Conservation (phyloP, 169 alveolate species). For the Cryptosporidium sp. region DNA sequence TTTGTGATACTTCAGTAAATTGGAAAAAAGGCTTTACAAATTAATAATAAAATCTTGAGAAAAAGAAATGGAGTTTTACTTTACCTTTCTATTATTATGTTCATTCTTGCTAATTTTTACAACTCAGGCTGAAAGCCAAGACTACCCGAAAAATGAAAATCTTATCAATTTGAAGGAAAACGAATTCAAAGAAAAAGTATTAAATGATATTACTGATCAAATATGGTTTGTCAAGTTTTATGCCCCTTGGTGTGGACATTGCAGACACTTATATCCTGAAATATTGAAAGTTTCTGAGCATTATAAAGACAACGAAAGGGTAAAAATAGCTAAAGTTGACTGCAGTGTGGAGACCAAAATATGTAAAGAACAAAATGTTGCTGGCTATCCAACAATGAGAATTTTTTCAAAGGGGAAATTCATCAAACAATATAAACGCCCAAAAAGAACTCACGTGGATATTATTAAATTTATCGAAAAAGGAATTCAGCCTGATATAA, state of each 20-base stretch:
- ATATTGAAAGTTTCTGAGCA: slow-evolving; percentile 60
- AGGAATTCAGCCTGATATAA: slow-evolving; percentile 38
- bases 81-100: background rate
- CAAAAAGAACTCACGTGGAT: slow-evolving; percentile 44
- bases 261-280: slow-evolving; percentile 79
- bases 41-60: background rate
- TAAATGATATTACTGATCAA: slow-evolving; percentile 79
- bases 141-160: slow-evolving; percentile 5
- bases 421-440: slow-evolving; percentile 37
- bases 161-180: background rate
- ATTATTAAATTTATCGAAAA: slow-evolving; percentile 46
- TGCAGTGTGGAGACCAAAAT: slow-evolving; percentile 81
- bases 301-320: slow-evolving; percentile 68
- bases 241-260: slow-evolving; percentile 95
- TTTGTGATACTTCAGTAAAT: background rate
- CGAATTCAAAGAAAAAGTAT: slow-evolving; percentile 35
- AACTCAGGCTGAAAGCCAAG: background rate
- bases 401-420: slow-evolving; percentile 27
- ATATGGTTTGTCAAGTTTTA: slow-evolving; percentile 91
- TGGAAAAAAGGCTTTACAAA: too few species aligned
- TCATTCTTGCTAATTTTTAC: background rate
- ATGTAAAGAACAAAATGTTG: slow-evolving; percentile 78
- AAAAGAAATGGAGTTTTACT: background rate
- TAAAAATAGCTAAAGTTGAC: slow-evolving; percentile 84
- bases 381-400: slow-evolving; percentile 63